Percentiles rank a stretch among this genome's conserved stretches.
Evolutionary conservation across 2,329 filamentous ascomycete genomes (phyloP).

Genomic region (Penicillium polonicum): DNA sequence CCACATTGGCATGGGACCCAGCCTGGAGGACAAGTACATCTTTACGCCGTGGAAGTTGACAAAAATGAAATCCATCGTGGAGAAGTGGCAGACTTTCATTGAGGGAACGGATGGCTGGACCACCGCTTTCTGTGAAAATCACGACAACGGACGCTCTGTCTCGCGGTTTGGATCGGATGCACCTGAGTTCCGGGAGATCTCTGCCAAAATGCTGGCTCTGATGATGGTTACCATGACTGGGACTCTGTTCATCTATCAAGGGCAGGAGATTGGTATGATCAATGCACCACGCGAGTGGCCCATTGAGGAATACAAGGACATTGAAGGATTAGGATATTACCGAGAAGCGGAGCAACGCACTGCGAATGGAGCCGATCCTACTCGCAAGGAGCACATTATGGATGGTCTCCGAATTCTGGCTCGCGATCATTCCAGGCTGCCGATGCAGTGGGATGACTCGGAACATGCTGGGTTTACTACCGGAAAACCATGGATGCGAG

Average conservation of each 20-base stretch:
- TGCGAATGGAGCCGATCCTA: constrained; percentile 32
- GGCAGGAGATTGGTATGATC: constrained; percentile 61
- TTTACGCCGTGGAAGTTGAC: constrained; percentile 48
- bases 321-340: constrained; percentile 52
- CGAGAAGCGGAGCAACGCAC: constrained; percentile 31
- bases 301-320: constrained; percentile 45
- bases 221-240: constrained; percentile 52
- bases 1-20: constrained; percentile 53
- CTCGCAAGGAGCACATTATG: constrained; percentile 20
- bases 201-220: constrained; percentile 56
- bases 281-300: constrained; percentile 54
- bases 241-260: constrained; percentile 60
- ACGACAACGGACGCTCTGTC: constrained; percentile 60
- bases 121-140: constrained; percentile 63
- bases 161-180: constrained; percentile 54
- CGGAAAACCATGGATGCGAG: constrained; percentile 59
- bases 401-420: constrained; percentile 55
- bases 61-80: constrained; percentile 51
- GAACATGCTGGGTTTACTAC: constrained; percentile 63
- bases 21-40: constrained; percentile 47
- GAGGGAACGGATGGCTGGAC: constrained; percentile 53
- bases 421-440: constrained; percentile 60
- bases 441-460: constrained; percentile 64
- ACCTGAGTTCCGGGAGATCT: constrained; percentile 45
- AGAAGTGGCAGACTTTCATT: constrained; percentile 54